Percentiles rank a stretch among this genome's conserved stretches.
Evolutionary conservation across 2,329 filamentous ascomycete species (phyloP).

Genomic region (Ophidiomyces ophidiicola): DNA sequence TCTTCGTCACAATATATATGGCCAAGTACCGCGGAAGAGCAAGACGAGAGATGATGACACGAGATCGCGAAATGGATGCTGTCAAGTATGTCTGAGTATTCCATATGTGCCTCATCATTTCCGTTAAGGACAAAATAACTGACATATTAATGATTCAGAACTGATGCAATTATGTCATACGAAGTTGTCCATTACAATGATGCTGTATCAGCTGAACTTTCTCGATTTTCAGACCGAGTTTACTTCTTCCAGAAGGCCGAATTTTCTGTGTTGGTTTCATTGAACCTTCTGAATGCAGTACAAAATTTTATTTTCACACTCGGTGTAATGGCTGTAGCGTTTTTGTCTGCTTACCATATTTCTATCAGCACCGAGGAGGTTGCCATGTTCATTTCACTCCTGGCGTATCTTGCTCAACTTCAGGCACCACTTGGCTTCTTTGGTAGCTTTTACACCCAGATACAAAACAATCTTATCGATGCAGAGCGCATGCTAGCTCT

Average conservation of each 20-base stretch:
- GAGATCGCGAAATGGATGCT: constrained; percentile 39
- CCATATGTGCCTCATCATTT: neutral
- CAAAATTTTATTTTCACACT: constrained; percentile 54
- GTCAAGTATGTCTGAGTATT: constrained; percentile 26
- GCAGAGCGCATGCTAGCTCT: constrained; percentile 48
- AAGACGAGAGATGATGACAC: constrained; percentile 35
- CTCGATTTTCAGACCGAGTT: constrained; percentile 46
- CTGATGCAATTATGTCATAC: constrained; percentile 39
- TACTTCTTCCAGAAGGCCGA: constrained; percentile 46
- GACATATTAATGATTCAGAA: constrained; percentile 24
- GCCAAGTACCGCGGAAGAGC: constrained; percentile 37
- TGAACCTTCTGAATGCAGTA: constrained; percentile 49
- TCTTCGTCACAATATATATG: constrained; percentile 42
- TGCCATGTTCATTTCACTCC: constrained; percentile 57
- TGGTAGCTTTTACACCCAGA: constrained; percentile 43
- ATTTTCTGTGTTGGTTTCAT: constrained; percentile 44
- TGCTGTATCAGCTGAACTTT: constrained; percentile 47
- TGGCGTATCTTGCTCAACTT: constrained; percentile 64
- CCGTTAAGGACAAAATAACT: neutral
- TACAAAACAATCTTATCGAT: constrained; percentile 47
- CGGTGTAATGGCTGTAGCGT: constrained; percentile 54
- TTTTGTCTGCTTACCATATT: constrained; percentile 59
- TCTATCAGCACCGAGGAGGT: constrained; percentile 48
- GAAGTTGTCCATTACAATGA: constrained; percentile 55
- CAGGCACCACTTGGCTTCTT: constrained; percentile 62